Base-by-base conservation (phyloP, 306 rosid species). In the Lotus japonicus region DNA sequence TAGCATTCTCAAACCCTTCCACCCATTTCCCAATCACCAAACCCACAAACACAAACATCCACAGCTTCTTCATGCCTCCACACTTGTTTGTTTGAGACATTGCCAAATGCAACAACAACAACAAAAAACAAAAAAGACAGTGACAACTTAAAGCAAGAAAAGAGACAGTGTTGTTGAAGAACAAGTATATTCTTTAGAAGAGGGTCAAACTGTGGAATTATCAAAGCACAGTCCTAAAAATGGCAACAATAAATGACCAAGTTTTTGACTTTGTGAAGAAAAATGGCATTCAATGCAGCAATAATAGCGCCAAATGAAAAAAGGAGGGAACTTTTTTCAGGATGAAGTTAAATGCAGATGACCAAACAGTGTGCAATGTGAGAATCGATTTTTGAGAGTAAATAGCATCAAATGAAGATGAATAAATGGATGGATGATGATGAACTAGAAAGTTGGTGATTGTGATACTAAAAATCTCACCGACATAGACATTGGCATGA, bases 1-100 rank as follows among this genome's bases (percentile, higher is more conserved):
- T 83, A 14, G 21, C 72, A 77, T 80, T 39, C 56, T 72, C 74
- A 0, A 80, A 73, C 11, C 84, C 82, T 17, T 79, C 70, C 9
- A 58, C 66, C 66, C 38, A 59, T 55, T 51, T 79, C 75, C 73
- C 55, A 65, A 70, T 10, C 72, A 70, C 67, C 65, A 77, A 80
- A 4, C 71, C 73, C 39, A 77, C 5, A 49, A 80, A 69, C 73
- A 53, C 78, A 65, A 77, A 61, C 36, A 73, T 19, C 72, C 73
- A 54, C 33, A 67, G 35, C 57, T 70, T 31, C 75, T 57, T 77
- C 76, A 76, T 68, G 66, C 39, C 55, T 10, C 41, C 81, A 11
- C 6, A 41, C 66, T 56, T 35, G 48, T 63, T 57, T 62, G 41
- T 72, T 67, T 75, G 72, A 33, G 43, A 61, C 86, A 79, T 71